These are phyloP conservation scores for Phytopythium aichiense DNA, from an alignment of 352 stramenopile species.

Conservation along the genomic window DNA sequence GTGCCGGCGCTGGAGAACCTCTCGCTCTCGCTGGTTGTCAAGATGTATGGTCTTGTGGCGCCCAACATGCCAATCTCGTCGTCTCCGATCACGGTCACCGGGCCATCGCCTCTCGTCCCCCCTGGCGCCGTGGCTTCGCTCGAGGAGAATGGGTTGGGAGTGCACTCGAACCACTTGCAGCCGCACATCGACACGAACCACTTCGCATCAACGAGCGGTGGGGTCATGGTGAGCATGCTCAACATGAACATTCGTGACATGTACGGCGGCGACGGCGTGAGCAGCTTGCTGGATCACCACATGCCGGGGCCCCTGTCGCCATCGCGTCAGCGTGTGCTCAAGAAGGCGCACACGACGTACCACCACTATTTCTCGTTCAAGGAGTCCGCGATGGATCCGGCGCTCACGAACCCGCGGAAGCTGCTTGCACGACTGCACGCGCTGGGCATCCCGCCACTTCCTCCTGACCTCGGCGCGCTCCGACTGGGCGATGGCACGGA, in stretches of 20 bases:
- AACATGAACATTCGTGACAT: constrained; percentile 82
- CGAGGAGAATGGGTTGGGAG: constrained; percentile 24
- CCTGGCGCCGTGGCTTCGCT: constrained; percentile 24
- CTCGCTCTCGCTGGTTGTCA: constrained; percentile 68
- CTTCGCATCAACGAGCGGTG: constrained; percentile 45
- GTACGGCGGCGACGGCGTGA: constrained; percentile 64
- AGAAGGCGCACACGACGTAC: constrained; percentile 60
- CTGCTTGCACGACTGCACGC: constrained; percentile 87
- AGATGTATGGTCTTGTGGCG: constrained; percentile 81
- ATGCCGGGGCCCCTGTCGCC: constrained; percentile 48
- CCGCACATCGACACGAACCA: constrained; percentile 54
- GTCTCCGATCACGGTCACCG: constrained; percentile 34
- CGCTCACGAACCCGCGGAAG: constrained; percentile 80
- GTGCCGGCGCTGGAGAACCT: constrained; percentile 62
- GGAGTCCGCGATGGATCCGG: constrained; percentile 79
- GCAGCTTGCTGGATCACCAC: constrained; percentile 48
- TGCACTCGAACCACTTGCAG: constrained; percentile 13
- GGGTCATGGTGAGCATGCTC: constrained; percentile 73
- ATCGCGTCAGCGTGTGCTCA: constrained; percentile 50
- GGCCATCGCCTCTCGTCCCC: constrained; percentile 24
- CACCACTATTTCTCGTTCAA: constrained; percentile 76
- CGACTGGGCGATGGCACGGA: constrained; percentile 55
- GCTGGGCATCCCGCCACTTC: constrained; percentile 90
- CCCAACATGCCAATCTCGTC: constrained; percentile 57
- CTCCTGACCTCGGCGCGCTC: constrained; percentile 86